Conservation (phyloP, 495 filamentous ascomycete genomes). For the Margaritispora aquatica region DNA sequence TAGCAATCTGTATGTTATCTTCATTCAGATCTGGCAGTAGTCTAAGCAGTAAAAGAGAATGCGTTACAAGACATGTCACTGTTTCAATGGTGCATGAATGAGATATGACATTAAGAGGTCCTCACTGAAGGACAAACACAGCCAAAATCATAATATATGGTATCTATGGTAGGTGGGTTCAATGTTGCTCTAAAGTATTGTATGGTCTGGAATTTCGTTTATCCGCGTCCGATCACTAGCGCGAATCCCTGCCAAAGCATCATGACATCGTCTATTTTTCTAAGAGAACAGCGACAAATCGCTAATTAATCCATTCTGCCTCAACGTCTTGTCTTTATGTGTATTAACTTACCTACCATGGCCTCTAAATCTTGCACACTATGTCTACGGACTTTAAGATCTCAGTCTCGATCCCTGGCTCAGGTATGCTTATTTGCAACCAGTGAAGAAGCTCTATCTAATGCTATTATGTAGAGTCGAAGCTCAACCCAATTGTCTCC, state of each 20-base stretch:
- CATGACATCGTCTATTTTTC: neutral
- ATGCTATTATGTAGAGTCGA: neutral
- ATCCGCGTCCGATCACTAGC: neutral
- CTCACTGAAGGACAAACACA: too few relatives aligned
- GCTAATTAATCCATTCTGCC: neutral
- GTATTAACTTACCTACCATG: conserved; percentile 1
- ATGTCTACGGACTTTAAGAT: conserved; percentile 12
- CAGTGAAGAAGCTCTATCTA: neutral
- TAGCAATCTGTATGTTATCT: too few relatives aligned
- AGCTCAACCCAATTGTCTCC: neutral
- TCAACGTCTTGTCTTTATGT: too few relatives aligned
- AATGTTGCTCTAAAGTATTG: too few relatives aligned
- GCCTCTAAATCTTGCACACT: conserved; percentile 17
- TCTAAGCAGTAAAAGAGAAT: too few relatives aligned
- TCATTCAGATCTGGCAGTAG: too few relatives aligned
- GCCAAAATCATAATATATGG: too few relatives aligned
- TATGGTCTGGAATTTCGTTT: neutral
- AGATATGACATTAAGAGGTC: too few relatives aligned
- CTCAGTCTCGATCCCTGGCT: neutral
- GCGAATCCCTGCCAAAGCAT: neutral
- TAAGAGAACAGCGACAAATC: neutral
- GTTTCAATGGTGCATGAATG: too few relatives aligned
- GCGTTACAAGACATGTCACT: too few relatives aligned
- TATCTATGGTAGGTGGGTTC: too few relatives aligned
- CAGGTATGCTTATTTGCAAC: neutral